Conservation (phyloP, 1,139 yeast species). For the Hansenula anomala region DNA sequence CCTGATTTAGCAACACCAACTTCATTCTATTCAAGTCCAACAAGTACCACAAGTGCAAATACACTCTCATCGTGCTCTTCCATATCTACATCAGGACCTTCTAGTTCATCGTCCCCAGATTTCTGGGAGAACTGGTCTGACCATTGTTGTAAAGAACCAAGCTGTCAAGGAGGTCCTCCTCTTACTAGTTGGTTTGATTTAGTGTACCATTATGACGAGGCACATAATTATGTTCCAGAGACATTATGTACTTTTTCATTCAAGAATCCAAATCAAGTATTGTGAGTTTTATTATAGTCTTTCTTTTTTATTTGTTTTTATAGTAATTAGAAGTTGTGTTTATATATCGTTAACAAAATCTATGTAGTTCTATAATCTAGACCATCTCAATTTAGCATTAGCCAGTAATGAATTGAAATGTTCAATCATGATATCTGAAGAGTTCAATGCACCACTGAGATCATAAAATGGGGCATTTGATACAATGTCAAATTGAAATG, state of each 20-base stretch:
- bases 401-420: background rate
- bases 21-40: background rate
- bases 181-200: background rate
- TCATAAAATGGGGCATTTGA: background rate
- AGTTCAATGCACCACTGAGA: background rate
- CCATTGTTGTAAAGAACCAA: background rate
- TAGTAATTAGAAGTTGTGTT: too few relatives aligned
- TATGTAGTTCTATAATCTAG: background rate
- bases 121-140: background rate
- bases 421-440: background rate
- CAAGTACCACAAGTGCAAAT: background rate
- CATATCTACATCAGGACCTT: too few relatives aligned
- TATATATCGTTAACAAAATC: too few relatives aligned
- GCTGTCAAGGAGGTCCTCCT: background rate
- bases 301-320: too few relatives aligned
- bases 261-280: too few relatives aligned
- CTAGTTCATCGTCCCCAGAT: background rate
- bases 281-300: too few relatives aligned
- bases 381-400: background rate
- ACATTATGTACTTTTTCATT: background rate
- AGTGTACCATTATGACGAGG: slow-evolving; percentile 1
- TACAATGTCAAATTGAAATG: background rate
- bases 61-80: too few relatives aligned
- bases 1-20: background rate
- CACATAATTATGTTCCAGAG: background rate